Evolutionary conservation across 176 grass and related monocot species (phyloP), one percentile per base, ranked within the genome.

Genomic region (Oryza meridionalis): DNA sequence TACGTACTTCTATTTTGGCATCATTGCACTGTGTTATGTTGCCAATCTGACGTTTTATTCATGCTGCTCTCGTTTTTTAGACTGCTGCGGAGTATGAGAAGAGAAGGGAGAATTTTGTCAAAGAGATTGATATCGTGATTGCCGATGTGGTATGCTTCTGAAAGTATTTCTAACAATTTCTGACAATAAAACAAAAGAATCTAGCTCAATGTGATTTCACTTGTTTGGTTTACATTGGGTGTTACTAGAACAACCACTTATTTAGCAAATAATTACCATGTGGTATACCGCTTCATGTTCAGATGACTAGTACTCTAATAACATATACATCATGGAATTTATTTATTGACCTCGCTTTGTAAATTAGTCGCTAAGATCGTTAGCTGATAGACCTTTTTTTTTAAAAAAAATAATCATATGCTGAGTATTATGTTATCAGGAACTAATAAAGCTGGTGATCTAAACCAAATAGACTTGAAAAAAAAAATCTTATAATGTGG

Each of bases 81-180:
- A 89, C 88, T 32, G 89, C 88, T 25, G 96, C 96, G 0, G 96
- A 99, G 81, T 88, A 65, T 32, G 81, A 96, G n/a, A 89, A 90
- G 84, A 92, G 96, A 22, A 81, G 85, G 78, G 93, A 98, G 11
- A 94, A 94, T 51, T 96, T 98, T 44, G 0, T 84, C 51, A 98
- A 96, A 6, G 93, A 98, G 82, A 84, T 98, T 44, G 96, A 98
- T 78, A 85, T 98, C 74, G 96, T 96, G 12, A 37, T 96, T 65
- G 88, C 93, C 0, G 96, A 98, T 89, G 96, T 98, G 96, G 96
- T 98, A 95, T 22, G 80, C 33, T 62, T 80, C 59, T 50, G 0
- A 0, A 17, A 3, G 14, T 45, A 16, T 1, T n/a, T 58, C 12
- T 11, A 21, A 53, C 26, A 50, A 21, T 47, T 3, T 3, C 24